Evolutionary conservation across 2,329 filamentous ascomycete species (phyloP).

Genomic region (Nemania serpens): DNA sequence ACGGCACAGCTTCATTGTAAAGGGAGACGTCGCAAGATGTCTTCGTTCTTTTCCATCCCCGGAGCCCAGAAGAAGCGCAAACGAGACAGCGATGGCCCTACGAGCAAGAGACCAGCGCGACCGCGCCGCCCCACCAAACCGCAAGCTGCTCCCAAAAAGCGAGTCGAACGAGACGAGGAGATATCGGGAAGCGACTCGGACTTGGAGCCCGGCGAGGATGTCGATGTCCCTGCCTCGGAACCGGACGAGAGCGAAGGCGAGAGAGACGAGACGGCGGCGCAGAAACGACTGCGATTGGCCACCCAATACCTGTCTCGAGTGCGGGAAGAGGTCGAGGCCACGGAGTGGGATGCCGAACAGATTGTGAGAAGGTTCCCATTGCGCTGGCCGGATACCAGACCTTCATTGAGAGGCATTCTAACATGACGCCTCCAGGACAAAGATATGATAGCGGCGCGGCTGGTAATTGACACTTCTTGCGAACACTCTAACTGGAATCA

Average conservation of each 20-base stretch:
- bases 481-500: background rate
- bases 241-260: constrained; percentile 63
- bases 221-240: constrained; percentile 50
- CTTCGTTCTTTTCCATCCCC: constrained; percentile 93
- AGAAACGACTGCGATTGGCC: constrained; percentile 82
- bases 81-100: constrained; percentile 61
- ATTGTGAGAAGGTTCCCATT: constrained; percentile 51
- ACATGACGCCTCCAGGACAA: constrained; percentile 23
- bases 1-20: constrained; percentile 9
- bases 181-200: constrained; percentile 81
- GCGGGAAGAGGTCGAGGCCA: constrained; percentile 74
- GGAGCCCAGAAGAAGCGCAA: constrained; percentile 91
- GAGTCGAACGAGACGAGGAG: constrained; percentile 54
- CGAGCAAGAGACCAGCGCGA: constrained; percentile 63
- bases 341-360: constrained; percentile 90
- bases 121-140: constrained; percentile 50
- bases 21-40: constrained; percentile 57
- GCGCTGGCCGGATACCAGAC: background rate
- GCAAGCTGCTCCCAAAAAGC: constrained; percentile 49
- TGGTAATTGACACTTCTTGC: constrained; percentile 46
- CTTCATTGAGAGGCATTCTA: background rate
- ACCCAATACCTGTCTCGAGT: constrained; percentile 94
- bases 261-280: constrained; percentile 87
- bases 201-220: constrained; percentile 63
- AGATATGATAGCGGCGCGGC: constrained; percentile 85